Evolutionary conservation across 148 eudicot species (phyloP), one percentile per base, ranked within the genome.

Genomic region (Bassia scoparia): DNA sequence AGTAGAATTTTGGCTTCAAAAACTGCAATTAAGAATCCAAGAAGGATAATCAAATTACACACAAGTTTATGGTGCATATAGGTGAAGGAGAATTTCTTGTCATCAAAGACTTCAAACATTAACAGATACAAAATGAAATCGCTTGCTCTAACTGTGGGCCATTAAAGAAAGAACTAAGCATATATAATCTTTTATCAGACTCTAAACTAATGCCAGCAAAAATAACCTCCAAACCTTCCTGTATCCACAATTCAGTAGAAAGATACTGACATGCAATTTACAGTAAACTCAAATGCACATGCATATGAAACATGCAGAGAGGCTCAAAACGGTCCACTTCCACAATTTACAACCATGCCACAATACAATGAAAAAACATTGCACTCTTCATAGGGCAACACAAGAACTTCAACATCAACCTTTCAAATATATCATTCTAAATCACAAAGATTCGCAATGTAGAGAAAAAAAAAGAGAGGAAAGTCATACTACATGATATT

Each of bases 1-100:
- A 71, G 86, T 83, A 44, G 86, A 80, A 77, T 83, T 83, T 74
- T n/a, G n/a, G 78, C 78, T 76, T 77, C 80, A 64, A 83, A 77
- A n/a, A 83, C 86, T 83, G 72, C 70, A 78, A 67, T 11, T 33
- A 52, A n/a, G 41, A 3, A 33, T 50, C 61, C 66, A 31, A n/a
- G 33, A n/a, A 55, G 49, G 20, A 56, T 34, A 26, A 53, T 23
- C 43, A 24, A 24, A n/a, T n/a, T 14, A 52, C 5, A 52, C 53
- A 44, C 21, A 6, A 20, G 5, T 38, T 66, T 66, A 52, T 61
- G 43, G 53, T 16, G 33, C 53, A 23, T 24, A 4, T 17, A 46
- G 29, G 49, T 13, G 52, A 65, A n/a, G 21, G 33, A 56, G 18
- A 55, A 43, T 15, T 16, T 2, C 24, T 3, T 29, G 20, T 30